Base-by-base conservation (phyloP, 1,284 basidiomycete species). In the Mycosarcoma mackinlayi region DNA sequence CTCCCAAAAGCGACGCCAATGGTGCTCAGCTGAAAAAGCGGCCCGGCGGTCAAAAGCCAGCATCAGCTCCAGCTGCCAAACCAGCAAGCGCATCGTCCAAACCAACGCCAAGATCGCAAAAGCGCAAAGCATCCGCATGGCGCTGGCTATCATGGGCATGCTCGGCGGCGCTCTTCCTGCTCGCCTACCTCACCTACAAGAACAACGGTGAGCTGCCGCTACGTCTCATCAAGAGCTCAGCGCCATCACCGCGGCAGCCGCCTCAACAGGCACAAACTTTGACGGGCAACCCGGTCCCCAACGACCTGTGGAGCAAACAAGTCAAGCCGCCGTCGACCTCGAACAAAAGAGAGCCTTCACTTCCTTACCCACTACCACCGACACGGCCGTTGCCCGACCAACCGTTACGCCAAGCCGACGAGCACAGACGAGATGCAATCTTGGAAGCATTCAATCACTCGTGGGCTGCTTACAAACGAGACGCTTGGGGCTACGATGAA, bases 401-500 rank as follows among this genome's bases (percentile, higher is more conserved):
- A 8, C 74, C 76, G 4, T n/a, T 64, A 7, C 41, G 64, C 23
- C 41, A 19, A 31, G 78, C 73, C 3, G 79, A 81, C 42, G 16
- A 25, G 3, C 44, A 47, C 9, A 71, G 61, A 44, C 66, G 54
- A 14, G 57, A 52, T 7, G 79, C 78, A n/a, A 53, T 82, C 18
- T 45, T 60, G 1, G 67, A 51, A 3, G 80, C 80, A 8, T 81
- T 82, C 55, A 45, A 54, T n/a, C 57, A 77, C 21, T 80, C 78
- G 2, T 82, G 80, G 80, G 53, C 54, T 1, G 79, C 79, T 3
- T 82, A 82, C 55, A 64, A 51, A 28, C 51, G 58, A 23, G 69
- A 82, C 50, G 80, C 79, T 1, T 82, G 78, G 76, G 79, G 76
- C n/a, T 63, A 58, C 30, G 80, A 82, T 60, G 80, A 82, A 50